Percentiles rank a stretch among this genome's conserved stretches.
Evolutionary conservation across 495 filamentous ascomycete species (phyloP).

Genomic region (Aspergillus ellipticus): DNA sequence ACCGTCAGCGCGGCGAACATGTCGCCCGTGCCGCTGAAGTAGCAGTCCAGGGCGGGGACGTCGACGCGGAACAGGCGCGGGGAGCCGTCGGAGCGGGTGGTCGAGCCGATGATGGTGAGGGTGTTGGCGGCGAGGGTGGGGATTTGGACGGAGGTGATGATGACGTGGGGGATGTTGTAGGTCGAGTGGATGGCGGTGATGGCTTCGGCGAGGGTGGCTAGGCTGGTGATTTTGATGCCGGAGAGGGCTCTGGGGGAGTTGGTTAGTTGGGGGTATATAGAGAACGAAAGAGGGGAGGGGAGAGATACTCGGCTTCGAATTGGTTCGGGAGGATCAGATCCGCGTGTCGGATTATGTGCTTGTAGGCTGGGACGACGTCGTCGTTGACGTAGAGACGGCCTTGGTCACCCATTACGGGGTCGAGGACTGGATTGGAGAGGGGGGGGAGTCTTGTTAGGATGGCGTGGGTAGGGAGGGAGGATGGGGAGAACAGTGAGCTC

Average conservation of each 20-base stretch:
- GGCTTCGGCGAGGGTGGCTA: constrained; percentile 65
- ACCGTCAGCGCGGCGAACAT: constrained; percentile 95
- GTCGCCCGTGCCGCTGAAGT: constrained; percentile 94
- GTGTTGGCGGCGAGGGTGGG: constrained; percentile 41
- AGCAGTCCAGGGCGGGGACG: constrained; percentile 81
- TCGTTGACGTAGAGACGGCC: constrained; percentile 84
- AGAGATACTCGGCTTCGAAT: constrained; percentile 86
- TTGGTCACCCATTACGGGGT: constrained; percentile 98
- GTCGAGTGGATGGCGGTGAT: constrained; percentile 71
- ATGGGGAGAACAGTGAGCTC: constrained; percentile 10
- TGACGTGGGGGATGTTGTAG: constrained; percentile 80
- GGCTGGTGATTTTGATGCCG: constrained; percentile 73
- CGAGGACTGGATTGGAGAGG: constrained; percentile 56
- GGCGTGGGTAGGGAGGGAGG: too few relatives aligned
- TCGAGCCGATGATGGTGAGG: constrained; percentile 77
- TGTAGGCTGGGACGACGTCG: constrained; percentile 89
- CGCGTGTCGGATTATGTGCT: constrained; percentile 68
- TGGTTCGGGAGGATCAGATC: constrained; percentile 95
- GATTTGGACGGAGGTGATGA: constrained; percentile 81
- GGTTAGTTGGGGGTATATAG: background rate
- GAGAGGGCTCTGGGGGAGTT: constrained; percentile 62
- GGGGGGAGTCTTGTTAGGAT: too few relatives aligned
- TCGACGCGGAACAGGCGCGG: constrained; percentile 79
- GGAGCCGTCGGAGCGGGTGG: constrained; percentile 53
- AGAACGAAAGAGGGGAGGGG: constrained; percentile 5